Conservation (phyloP, 495 filamentous ascomycete genomes). For the Neurospora sp. region DNA sequence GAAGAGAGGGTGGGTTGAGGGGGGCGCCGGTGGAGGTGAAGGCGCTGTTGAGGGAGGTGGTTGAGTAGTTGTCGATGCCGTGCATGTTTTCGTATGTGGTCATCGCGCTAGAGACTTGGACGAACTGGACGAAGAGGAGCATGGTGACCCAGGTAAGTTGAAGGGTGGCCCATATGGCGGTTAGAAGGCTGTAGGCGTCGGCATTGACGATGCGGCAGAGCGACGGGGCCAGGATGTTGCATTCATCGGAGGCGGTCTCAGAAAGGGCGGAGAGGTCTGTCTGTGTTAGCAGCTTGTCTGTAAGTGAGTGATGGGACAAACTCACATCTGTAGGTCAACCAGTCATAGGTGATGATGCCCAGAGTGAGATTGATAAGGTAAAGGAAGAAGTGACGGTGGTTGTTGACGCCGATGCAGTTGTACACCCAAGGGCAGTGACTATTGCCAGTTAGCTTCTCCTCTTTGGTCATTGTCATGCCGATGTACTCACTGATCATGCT, state of each 20-base stretch:
- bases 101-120: constrained; percentile 82
- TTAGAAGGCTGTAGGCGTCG: constrained; percentile 74
- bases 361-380: constrained; percentile 71
- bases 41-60: constrained; percentile 63
- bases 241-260: constrained; percentile 35
- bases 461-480: background rate
- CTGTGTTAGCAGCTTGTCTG: background rate
- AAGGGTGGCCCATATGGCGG: constrained; percentile 65
- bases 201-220: constrained; percentile 65
- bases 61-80: constrained; percentile 47
- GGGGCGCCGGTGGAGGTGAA: constrained; percentile 71
- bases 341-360: constrained; percentile 57
- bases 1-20: constrained; percentile 38
- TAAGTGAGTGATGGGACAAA: constrained; percentile 5
- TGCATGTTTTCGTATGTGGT: constrained; percentile 96
- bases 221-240: constrained; percentile 63
- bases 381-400: constrained; percentile 88
- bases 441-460: constrained; percentile 28
- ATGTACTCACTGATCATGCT: constrained; percentile 82
- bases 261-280: constrained; percentile 27
- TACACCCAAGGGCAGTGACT: constrained; percentile 98
- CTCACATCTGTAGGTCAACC: constrained; percentile 33
- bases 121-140: constrained; percentile 83
- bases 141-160: constrained; percentile 93
- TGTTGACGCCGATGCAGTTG: constrained; percentile 91